Evolutionary conservation across 2,329 filamentous ascomycete genomes (phyloP).

Genomic region (Monosporascus sp.): DNA sequence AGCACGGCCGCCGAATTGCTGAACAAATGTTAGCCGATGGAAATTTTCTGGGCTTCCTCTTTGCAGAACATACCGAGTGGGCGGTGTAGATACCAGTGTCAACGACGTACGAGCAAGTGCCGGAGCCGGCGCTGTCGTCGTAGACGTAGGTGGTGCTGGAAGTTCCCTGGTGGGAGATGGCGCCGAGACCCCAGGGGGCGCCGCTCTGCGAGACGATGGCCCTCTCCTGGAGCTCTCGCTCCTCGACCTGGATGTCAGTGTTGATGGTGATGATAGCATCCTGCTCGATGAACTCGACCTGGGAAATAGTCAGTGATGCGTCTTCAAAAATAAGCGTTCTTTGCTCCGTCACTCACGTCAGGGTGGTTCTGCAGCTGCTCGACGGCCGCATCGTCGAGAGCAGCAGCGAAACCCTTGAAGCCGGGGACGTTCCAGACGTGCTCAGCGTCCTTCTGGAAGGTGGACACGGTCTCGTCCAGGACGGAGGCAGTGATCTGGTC

Average conservation of each 20-base stretch:
- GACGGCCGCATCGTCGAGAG: slow-evolving; percentile 37
- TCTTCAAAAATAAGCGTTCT: neutral
- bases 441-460: slow-evolving; percentile 26
- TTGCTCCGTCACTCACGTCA: slow-evolving; percentile 28
- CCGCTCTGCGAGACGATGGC: slow-evolving; percentile 23
- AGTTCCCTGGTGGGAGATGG: slow-evolving; percentile 36
- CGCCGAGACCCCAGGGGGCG: slow-evolving; percentile 40
- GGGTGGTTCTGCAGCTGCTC: slow-evolving; percentile 33
- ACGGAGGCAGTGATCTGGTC: slow-evolving; percentile 24
- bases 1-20: slow-evolving; percentile 40
- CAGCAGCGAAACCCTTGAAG: slow-evolving; percentile 39
- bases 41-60: neutral
- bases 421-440: slow-evolving; percentile 26
- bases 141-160: slow-evolving; percentile 35
- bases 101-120: slow-evolving; percentile 47
- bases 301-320: slow-evolving; percentile 2
- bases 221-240: neutral
- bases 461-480: slow-evolving; percentile 25
- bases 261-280: slow-evolving; percentile 27
- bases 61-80: slow-evolving; percentile 30
- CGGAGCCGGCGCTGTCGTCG: slow-evolving; percentile 34
- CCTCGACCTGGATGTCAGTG: slow-evolving; percentile 15
- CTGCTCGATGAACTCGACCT: slow-evolving; percentile 32
- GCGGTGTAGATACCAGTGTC: slow-evolving; percentile 48
- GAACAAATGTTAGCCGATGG: slow-evolving; percentile 7